Percentiles rank a stretch among this genome's conserved stretches.
These are phyloP conservation scores for Boechera retrofracta DNA, from an alignment of 345 rosid species.

Conservation along the genomic window DNA sequence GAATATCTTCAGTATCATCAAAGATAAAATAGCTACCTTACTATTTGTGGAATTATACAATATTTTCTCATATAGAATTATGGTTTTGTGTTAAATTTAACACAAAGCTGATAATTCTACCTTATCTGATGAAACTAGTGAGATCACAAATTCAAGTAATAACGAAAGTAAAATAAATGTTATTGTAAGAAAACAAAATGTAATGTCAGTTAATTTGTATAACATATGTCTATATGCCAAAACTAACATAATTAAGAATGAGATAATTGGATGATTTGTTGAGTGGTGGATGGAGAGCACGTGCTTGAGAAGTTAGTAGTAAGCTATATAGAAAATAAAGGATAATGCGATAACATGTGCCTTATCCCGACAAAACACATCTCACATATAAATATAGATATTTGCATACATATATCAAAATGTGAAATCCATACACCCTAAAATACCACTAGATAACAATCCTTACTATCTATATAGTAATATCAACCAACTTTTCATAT, in stretches of 20 bases:
- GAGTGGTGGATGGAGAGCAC: slow-evolving; percentile 46
- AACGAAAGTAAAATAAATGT: neutral
- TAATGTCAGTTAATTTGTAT: slow-evolving; percentile 14
- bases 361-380: slow-evolving; percentile 48
- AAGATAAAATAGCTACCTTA: slow-evolving; percentile 9
- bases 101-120: neutral
- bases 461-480: neutral
- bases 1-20: slow-evolving; percentile 5
- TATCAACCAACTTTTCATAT: slow-evolving; percentile 11
- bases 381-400: slow-evolving; percentile 32
- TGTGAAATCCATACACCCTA: slow-evolving; percentile 17
- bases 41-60: slow-evolving; percentile 27
- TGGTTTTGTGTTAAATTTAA: neutral
- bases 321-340: slow-evolving; percentile 40
- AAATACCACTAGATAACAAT: slow-evolving; percentile 21
- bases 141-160: neutral
- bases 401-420: slow-evolving; percentile 4
- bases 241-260: slow-evolving; percentile 30
- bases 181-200: neutral
- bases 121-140: neutral
- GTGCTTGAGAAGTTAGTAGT: slow-evolving; percentile 46
- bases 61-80: neutral
- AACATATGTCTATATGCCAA: slow-evolving; percentile 32
- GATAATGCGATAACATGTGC: slow-evolving; percentile 51
- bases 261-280: slow-evolving; percentile 39